Evolutionary conservation across 345 rosid species (phyloP).

Genomic region (Salix caprea): DNA sequence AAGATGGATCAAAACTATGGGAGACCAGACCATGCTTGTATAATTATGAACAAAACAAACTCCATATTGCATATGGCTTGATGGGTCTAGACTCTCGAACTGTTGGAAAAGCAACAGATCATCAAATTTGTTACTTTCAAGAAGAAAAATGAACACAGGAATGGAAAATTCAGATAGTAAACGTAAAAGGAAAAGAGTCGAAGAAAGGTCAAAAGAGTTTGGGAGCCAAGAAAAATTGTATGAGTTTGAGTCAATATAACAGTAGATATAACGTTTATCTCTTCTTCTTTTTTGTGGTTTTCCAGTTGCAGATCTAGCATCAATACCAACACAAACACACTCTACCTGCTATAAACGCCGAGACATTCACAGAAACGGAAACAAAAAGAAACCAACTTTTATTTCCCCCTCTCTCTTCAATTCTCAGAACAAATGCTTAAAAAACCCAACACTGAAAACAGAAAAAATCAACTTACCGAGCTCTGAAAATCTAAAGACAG

Average conservation of each 20-base stretch:
- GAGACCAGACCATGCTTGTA: background rate
- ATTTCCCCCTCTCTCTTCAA: background rate
- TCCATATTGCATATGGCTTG: constrained; percentile 2
- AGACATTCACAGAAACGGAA: constrained; percentile 69
- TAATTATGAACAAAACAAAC: constrained; percentile 7
- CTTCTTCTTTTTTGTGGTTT: constrained; percentile 21
- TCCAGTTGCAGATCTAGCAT: constrained; percentile 72
- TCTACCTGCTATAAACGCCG: constrained; percentile 56
- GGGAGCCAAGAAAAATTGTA: constrained; percentile 7
- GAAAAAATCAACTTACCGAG: constrained; percentile 22
- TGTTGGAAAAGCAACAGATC: constrained; percentile 13
- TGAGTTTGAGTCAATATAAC: constrained; percentile 24
- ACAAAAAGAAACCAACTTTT: constrained; percentile 24
- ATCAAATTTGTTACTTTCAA: background rate
- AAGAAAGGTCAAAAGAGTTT: constrained; percentile 7
- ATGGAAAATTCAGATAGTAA: constrained; percentile 25
- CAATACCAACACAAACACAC: constrained; percentile 28
- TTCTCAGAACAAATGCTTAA: constrained; percentile 17
- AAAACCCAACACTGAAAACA: constrained; percentile 26
- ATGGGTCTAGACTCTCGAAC: background rate
- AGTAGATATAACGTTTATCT: constrained; percentile 16
- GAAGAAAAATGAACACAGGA: constrained; percentile 18
- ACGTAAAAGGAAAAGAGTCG: constrained; percentile 11
- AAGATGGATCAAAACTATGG: background rate
- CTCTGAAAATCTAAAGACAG: constrained; percentile 34